Base-by-base conservation (phyloP, 176 grass and related monocot species). In the Microstegium vimineum region DNA sequence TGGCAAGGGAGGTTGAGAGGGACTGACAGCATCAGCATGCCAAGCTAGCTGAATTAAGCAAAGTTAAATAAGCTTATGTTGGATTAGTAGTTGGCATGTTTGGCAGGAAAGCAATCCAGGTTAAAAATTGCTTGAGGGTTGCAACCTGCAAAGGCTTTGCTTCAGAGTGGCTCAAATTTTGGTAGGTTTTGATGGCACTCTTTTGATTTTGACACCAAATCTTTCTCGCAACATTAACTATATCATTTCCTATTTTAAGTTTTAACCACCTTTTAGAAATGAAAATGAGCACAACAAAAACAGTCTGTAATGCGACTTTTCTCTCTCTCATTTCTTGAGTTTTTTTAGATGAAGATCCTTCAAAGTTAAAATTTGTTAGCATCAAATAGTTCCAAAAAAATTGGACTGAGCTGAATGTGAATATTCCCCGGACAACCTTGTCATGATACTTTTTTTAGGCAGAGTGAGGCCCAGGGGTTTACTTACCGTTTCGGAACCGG, bases 81-180 rank as follows among this genome's bases (percentile, higher is more conserved):
- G 33, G 76, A 87, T 87, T 77, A 68, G 77, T 85, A 63, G 90
- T 73, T 76, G 78, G 86, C 40, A 85, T 62, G 77, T 86, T 79
- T 83, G 84, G 84, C 74, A 74, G 67, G 74, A 79, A 90, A 83
- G 83, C 78, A 82, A 86, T 15, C 56, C n/a, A 20, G 60, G 71
- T 76, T 85, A 70, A 85, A 85, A 85, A 72, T 86, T 59, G 46
- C 33, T 28, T 15, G 32, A 69, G 32, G 28, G n/a, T 71, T 71
- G 66, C 66, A 71, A 56, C 66, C 56, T 66, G 46, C 56, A 20
- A 20, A 13, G 23, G 46, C 66, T 77, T 80, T 86, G 83, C 88
- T 90, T 90, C 73, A 34, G 20, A 82, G 57, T 78, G 12, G 88
- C 73, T 90, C 83, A 73, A 82, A 82, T 51, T 82, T 45, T 42